A percentile compares a stretch with the other conserved stretches of the same genome.
Evolutionary conservation across 306 rosid species (phyloP).

Genomic region (Vigna nakashimae): DNA sequence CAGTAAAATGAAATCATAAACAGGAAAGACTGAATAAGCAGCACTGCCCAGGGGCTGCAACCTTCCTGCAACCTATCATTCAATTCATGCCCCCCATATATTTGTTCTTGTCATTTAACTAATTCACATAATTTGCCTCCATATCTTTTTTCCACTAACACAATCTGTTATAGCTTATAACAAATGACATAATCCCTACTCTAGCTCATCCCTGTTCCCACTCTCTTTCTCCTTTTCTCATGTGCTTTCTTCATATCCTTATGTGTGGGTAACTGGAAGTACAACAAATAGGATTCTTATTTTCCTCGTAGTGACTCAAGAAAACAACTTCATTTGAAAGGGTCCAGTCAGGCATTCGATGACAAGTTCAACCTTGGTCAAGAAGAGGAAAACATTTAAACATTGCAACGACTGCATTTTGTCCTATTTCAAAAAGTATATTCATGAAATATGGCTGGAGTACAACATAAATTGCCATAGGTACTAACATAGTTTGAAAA

Average conservation of each 20-base stretch:
- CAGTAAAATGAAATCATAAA: conserved; percentile 16
- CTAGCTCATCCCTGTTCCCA: conserved; percentile 7
- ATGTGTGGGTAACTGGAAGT: background rate
- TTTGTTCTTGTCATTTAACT: background rate
- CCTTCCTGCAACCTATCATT: conserved; percentile 24
- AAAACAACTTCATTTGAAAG: conserved; percentile 17
- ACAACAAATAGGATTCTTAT: conserved; percentile 21
- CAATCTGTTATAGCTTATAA: background rate
- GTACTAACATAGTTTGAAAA: background rate
- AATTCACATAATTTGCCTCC: background rate
- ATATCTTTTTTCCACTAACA: background rate
- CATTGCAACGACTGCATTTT: conserved; percentile 19
- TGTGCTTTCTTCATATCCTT: background rate
- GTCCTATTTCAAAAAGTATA: conserved; percentile 21
- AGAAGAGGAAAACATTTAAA: conserved; percentile 28
- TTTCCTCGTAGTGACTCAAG: conserved; percentile 33
- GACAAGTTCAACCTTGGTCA: conserved; percentile 20
- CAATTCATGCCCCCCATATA: background rate
- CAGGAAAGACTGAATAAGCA: background rate
- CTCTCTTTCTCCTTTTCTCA: background rate
- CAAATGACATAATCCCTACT: background rate
- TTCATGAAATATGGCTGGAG: conserved; percentile 16
- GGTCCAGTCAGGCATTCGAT: conserved; percentile 19
- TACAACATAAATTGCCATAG: conserved; percentile 18
- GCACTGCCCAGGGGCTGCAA: background rate